phyloP scores from a whole-genome alignment of 2,329 filamentous ascomycete genomes.

The Dactylellina drechsleri region DNA sequence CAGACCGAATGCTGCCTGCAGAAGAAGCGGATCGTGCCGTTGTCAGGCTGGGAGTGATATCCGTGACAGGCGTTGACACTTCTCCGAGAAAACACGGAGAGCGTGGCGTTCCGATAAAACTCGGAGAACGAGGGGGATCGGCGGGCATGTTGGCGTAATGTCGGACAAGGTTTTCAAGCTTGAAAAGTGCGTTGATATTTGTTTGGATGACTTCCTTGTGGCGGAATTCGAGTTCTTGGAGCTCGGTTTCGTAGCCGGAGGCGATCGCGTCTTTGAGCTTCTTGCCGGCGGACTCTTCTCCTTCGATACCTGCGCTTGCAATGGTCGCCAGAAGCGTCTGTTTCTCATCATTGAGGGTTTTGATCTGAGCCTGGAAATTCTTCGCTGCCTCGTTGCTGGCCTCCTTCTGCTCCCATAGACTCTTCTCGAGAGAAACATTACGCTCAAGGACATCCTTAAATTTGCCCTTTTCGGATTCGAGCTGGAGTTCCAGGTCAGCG shows the following conservation, averaged over 20 bases:
- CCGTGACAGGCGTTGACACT: slow-evolving; percentile 39
- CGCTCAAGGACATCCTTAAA: slow-evolving; percentile 53
- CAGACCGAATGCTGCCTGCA: slow-evolving; percentile 43
- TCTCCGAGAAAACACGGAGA: slow-evolving; percentile 50
- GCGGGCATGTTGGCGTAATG: slow-evolving; percentile 33
- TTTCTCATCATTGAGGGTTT: slow-evolving; percentile 47
- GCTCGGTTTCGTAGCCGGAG: slow-evolving; percentile 42
- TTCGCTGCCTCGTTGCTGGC: slow-evolving; percentile 40
- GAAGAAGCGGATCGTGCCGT: slow-evolving; percentile 48
- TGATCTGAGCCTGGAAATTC: slow-evolving; percentile 46
- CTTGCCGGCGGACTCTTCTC: slow-evolving; percentile 35
- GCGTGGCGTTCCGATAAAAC: slow-evolving; percentile 47
- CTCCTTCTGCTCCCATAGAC: slow-evolving; percentile 51
- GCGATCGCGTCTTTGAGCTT: slow-evolving; percentile 47
- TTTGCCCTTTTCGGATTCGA: slow-evolving; percentile 51
- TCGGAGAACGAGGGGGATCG: slow-evolving; percentile 48
- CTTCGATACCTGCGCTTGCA: slow-evolving; percentile 44
- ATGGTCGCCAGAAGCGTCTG: slow-evolving; percentile 50
- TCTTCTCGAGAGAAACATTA: slow-evolving; percentile 50
- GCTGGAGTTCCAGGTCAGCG: slow-evolving; percentile 50
- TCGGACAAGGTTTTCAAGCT: slow-evolving; percentile 48
- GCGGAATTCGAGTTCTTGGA: slow-evolving; percentile 49
- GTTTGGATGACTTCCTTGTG: slow-evolving; percentile 53
- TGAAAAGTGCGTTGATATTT: slow-evolving; percentile 48
- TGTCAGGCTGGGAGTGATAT: slow-evolving; percentile 46